phyloP scores from a whole-genome alignment of 1,139 yeast genomes.

The Pichia sp. region DNA sequence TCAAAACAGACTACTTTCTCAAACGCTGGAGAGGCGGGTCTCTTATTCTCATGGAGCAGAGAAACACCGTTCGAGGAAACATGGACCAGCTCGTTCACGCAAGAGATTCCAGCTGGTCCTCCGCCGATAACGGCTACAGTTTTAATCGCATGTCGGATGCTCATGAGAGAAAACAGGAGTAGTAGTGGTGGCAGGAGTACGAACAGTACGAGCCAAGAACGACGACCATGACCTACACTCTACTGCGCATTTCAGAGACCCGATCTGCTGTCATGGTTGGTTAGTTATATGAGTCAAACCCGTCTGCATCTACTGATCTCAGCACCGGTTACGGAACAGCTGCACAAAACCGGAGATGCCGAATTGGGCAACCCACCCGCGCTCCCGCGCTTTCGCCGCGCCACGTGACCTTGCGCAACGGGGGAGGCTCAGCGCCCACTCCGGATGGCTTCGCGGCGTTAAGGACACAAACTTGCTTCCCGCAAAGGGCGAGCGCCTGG shows the following conservation, averaged over 20 bases:
- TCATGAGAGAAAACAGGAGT: background rate
- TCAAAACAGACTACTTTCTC: conserved; percentile 33
- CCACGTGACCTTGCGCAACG: no score
- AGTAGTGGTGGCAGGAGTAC: background rate
- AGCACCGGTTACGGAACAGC: no score
- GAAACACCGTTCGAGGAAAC: conserved; percentile 7
- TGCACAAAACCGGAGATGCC: no score
- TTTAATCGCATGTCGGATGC: conserved; percentile 7
- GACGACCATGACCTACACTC: no score
- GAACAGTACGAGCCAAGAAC: background rate
- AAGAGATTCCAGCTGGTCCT: conserved; percentile 44
- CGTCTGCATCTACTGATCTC: background rate
- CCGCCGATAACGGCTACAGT: conserved; percentile 44
- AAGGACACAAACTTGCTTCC: no score
- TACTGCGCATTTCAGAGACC: no score
- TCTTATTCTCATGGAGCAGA: conserved; percentile 12
- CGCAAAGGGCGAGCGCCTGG: no score
- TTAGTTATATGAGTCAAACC: background rate
- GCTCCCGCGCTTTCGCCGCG: no score
- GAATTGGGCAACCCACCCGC: no score
- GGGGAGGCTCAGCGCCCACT: no score
- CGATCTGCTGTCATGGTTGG: no score
- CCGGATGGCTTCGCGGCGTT: no score
- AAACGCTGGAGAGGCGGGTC: conserved; percentile 28
- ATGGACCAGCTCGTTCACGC: conserved; percentile 31